phyloP scores from a whole-genome alignment of 2,329 filamentous ascomycete species.

The Sporothrix schenckii region DNA sequence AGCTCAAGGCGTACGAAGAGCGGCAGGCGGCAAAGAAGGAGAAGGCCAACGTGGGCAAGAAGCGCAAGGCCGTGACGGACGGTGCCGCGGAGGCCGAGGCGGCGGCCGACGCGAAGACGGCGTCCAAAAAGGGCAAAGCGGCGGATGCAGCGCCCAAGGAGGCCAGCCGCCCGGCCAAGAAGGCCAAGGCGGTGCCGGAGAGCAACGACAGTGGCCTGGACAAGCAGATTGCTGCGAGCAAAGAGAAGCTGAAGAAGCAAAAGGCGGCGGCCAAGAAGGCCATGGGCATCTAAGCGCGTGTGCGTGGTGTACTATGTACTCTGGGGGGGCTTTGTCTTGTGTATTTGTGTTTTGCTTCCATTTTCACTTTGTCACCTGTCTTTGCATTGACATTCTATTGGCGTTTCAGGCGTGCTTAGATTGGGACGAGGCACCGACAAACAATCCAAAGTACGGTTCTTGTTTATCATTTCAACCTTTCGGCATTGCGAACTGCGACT shows the following conservation, averaged over 20 bases:
- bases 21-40: conserved; percentile 43
- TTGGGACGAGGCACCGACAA: conserved; percentile 21
- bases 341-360: not conserved
- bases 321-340: not conserved
- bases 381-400: conserved; percentile 20
- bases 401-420: conserved; percentile 29
- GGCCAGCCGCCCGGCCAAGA: conserved; percentile 53
- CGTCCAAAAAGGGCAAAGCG: conserved; percentile 49
- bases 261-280: conserved; percentile 57
- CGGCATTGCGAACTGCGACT: not conserved
- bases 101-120: conserved; percentile 55
- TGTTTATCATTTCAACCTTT: conserved; percentile 27
- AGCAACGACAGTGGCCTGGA: conserved; percentile 58
- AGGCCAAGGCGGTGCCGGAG: conserved; percentile 46
- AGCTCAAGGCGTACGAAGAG: conserved; percentile 50
- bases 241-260: conserved; percentile 61
- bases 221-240: conserved; percentile 63
- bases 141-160: conserved; percentile 32
- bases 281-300: conserved; percentile 31
- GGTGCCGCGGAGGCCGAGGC: conserved; percentile 38
- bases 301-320: not conserved
- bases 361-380: not conserved
- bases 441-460: conserved; percentile 26
- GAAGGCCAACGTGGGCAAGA: conserved; percentile 67
- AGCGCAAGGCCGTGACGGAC: conserved; percentile 56